Evolutionary conservation across 805 yeast species (phyloP), one percentile per base, ranked within the genome.

Genomic region (Suhomyces pyralidae): DNA sequence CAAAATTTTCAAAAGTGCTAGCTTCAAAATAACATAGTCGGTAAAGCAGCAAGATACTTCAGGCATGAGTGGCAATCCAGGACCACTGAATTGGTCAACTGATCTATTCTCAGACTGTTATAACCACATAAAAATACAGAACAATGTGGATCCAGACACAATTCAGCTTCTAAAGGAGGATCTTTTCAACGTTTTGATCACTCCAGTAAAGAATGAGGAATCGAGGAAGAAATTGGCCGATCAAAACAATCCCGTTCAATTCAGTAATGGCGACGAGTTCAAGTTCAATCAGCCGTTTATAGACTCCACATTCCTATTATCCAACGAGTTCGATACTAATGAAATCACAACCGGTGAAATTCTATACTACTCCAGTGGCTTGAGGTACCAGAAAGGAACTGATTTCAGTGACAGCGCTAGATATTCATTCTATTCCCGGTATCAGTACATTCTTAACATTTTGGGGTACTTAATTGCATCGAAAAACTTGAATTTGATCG

Each of bases 271-370:
- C 22, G 79, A 78, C 17, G 81, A 81, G 45, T 85, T 80, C 59
- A 80, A 80, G 54, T 67, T 92, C 30, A 90, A 88, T 62, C 74
- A 81, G 46, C 81, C 82, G 38, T 92, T 90, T 59, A 75, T 86
- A 40, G 77, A 82, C 49, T 75, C 80, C 3, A 79, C 90, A 0
- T 73, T 83, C 4, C 83, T 83, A 38, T 74, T 93, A 49, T 76
- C 88, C 48, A 72, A 61, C 22, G 77, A 74, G 52, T 56, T 76
- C 17, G 67, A 69, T 45, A 53, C 93, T 49, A 96, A 93, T 67
- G 97, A 93, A 65, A 49, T 88, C 26, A 74, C 81, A 2, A 80
- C 89, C 1, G 94, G 96, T 1, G 88, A 90, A 62, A 63, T 89
- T 25, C 74, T 92, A 2, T 79, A 71, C 48, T 65, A 68, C 54